Percentiles rank a stretch among this genome's conserved stretches.
Evolutionary conservation across 495 filamentous ascomycete genomes (phyloP).

Genomic region (Lindgomyces ingoldianus): DNA sequence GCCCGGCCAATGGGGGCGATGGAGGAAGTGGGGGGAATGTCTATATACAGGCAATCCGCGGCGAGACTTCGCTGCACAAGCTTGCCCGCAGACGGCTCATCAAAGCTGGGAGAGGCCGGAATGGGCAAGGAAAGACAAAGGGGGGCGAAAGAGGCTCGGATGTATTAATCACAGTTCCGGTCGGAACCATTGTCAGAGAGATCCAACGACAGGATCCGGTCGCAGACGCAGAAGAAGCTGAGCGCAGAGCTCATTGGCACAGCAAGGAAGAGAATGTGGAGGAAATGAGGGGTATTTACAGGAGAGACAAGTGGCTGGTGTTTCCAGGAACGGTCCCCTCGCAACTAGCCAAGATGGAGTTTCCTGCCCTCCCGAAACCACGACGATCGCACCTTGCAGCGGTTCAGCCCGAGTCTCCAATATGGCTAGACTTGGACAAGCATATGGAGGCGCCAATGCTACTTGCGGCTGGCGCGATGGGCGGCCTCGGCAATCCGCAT

Average conservation of each 20-base stretch:
- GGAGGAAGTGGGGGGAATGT: slow-evolving; percentile 88
- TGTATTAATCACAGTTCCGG: slow-evolving; percentile 83
- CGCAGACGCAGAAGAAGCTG: slow-evolving; percentile 58
- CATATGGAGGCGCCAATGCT: slow-evolving; percentile 82
- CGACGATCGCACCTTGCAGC: slow-evolving; percentile 59
- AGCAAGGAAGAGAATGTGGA: slow-evolving; percentile 15
- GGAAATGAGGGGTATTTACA: slow-evolving; percentile 23
- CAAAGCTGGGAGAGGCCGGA: slow-evolving; percentile 76
- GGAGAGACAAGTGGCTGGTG: slow-evolving; percentile 75
- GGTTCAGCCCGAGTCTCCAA: slow-evolving; percentile 66
- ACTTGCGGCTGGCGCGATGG: slow-evolving; percentile 85
- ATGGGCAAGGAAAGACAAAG: slow-evolving; percentile 79
- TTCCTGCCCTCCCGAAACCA: slow-evolving; percentile 57
- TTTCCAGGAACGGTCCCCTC: slow-evolving; percentile 67
- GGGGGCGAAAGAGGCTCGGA: slow-evolving; percentile 84
- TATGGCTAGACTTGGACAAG: slow-evolving; percentile 77
- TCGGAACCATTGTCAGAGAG: slow-evolving; percentile 88
- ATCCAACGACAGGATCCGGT: slow-evolving; percentile 75
- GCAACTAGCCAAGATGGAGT: slow-evolving; percentile 63
- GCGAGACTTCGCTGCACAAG: slow-evolving; percentile 90
- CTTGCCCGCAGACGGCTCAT: slow-evolving; percentile 74
- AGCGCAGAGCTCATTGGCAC: slow-evolving; percentile 35
- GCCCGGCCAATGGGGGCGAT: slow-evolving; percentile 96
- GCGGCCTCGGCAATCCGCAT: slow-evolving; percentile 91
- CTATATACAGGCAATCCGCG: slow-evolving; percentile 90